Conservation (phyloP, 352 stramenopile genomes). For the Pythium grandisporangium region DNA sequence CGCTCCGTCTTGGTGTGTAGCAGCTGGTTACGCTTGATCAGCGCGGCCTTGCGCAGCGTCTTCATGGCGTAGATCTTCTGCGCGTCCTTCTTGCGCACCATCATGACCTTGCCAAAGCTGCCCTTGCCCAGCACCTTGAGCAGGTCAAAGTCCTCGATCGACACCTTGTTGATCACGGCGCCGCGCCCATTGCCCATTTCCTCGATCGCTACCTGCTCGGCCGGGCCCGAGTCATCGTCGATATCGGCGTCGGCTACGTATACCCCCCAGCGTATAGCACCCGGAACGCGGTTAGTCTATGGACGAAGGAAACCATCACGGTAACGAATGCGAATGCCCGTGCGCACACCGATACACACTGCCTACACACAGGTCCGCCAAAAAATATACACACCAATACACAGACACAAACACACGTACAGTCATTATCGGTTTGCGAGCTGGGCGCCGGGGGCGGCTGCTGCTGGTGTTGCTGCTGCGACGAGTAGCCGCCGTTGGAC, state of each 20-base stretch:
- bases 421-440: conserved; percentile 38
- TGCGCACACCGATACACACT: no score
- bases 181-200: conserved; percentile 60
- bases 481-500: conserved; percentile 19
- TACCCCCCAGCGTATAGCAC: no score
- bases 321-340: no score
- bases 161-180: conserved; percentile 66
- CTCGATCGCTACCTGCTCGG: conserved; percentile 76
- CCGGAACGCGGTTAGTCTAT: no score
- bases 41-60: conserved; percentile 87
- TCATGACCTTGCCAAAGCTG: conserved; percentile 95
- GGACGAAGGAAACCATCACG: no score
- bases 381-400: no score
- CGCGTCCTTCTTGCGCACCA: conserved; percentile 92
- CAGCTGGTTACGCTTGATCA: conserved; percentile 93
- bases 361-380: no score
- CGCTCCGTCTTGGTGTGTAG: conserved; percentile 92
- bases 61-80: conserved; percentile 95
- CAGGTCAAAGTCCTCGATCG: conserved; percentile 89
- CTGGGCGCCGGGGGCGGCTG: conserved; percentile 5
- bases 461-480: conserved; percentile 11
- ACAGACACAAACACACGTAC: conserved; percentile 20
- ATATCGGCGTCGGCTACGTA: conserved; percentile 62
- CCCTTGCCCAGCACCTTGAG: conserved; percentile 94
- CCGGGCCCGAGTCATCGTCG: conserved; percentile 72